phyloP scores from a whole-genome alignment of 352 stramenopile species.

The Phytopythium litorale region DNA sequence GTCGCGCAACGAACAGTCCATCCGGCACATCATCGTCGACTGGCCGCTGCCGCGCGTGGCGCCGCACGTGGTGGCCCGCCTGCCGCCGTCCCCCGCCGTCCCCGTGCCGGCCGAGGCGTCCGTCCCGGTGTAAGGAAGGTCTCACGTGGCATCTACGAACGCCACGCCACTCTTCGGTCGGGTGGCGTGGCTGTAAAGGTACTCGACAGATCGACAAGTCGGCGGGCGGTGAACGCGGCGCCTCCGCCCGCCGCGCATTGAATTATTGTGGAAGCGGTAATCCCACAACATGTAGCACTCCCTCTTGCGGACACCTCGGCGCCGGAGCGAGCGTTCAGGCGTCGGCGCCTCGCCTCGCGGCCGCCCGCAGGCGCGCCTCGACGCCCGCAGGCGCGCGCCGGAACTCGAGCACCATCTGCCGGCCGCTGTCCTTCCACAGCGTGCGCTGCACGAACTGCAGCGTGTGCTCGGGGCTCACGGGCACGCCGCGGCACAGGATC shows the following conservation, averaged over 20 bases:
- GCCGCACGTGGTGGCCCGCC: neutral
- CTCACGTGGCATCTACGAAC: neutral
- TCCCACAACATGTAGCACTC: neutral
- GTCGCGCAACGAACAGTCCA: conserved; percentile 33
- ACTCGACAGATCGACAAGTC: neutral
- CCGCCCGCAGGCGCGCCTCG: conserved; percentile 1
- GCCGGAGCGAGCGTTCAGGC: neutral
- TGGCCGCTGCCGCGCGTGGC: conserved; percentile 21
- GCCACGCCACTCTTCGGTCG: no score
- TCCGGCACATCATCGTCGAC: conserved; percentile 35
- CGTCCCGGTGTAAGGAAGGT: neutral
- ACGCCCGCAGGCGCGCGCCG: conserved; percentile 15
- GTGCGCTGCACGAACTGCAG: conserved; percentile 66
- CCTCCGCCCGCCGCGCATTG: neutral
- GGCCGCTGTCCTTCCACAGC: conserved; percentile 35
- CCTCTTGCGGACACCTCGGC: neutral
- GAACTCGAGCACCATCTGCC: conserved; percentile 58
- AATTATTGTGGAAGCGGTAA: neutral
- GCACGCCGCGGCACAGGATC: conserved; percentile 42
- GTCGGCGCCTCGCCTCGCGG: neutral
- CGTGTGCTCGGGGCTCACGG: conserved; percentile 55
- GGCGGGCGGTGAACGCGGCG: no score
- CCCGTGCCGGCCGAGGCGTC: neutral
- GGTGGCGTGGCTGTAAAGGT: neutral
- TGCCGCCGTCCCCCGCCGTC: neutral